Conservation (phyloP, 257 asterid species). For the Capsicum chinense region DNA sequence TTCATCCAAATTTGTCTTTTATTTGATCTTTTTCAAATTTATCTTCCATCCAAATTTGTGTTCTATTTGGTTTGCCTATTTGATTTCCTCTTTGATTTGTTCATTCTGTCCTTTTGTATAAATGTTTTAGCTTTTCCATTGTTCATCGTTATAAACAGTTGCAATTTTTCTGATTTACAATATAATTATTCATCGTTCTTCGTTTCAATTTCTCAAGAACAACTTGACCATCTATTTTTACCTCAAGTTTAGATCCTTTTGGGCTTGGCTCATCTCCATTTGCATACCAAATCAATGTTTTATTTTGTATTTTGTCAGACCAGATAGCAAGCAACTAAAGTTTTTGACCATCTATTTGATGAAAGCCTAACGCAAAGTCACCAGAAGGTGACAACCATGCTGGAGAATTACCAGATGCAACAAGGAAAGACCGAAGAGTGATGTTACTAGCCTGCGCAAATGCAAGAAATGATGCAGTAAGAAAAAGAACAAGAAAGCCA, state of each 20-base stretch:
- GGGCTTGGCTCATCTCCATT: slow-evolving; percentile 35
- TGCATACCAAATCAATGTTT: slow-evolving; percentile 42
- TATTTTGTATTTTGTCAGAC: slow-evolving; percentile 34
- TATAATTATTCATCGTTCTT: too few species aligned
- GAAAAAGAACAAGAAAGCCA: neutral
- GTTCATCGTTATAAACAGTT: too few species aligned
- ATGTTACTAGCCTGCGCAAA: slow-evolving; percentile 26
- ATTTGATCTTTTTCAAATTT: too few species aligned
- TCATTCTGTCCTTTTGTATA: too few species aligned
- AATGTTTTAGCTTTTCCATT: too few species aligned
- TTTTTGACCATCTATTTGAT: neutral
- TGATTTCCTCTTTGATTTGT: too few species aligned
- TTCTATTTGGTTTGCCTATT: too few species aligned
- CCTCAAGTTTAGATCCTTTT: slow-evolving; percentile 24
- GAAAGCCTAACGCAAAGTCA: slow-evolving; percentile 39
- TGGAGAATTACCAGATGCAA: slow-evolving; percentile 36
- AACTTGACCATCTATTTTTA: slow-evolving; percentile 43
- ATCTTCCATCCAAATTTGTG: too few species aligned
- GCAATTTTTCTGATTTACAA: too few species aligned
- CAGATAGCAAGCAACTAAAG: neutral
- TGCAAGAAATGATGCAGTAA: neutral
- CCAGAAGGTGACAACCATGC: slow-evolving; percentile 41
- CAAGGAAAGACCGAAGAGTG: slow-evolving; percentile 43
- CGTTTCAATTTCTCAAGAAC: slow-evolving; percentile 25
- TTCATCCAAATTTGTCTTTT: too few species aligned